Percentiles rank a stretch among this genome's conserved stretches.
Evolutionary conservation across 2,329 filamentous ascomycete genomes (phyloP).

Genomic region (Coniochaeta sp.): DNA sequence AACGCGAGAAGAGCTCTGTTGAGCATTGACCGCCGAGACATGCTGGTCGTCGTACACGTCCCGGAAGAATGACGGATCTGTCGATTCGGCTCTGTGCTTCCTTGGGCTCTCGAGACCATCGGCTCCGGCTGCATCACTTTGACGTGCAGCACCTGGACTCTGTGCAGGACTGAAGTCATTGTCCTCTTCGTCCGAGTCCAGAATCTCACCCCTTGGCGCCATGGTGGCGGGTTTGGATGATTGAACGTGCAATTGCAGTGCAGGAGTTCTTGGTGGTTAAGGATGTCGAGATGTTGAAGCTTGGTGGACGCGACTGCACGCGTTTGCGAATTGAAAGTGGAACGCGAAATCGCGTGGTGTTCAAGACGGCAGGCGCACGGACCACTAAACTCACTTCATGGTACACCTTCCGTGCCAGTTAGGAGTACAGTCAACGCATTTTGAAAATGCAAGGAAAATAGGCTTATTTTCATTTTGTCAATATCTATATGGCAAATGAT

Average conservation of each 20-base stretch:
- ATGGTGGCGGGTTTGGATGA: slow-evolving; percentile 12
- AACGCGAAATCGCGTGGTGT: neutral
- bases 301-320: neutral
- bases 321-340: neutral
- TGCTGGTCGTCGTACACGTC: slow-evolving; percentile 40
- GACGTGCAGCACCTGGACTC: slow-evolving; percentile 6
- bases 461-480: too few species aligned
- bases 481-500: too few species aligned
- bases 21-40: slow-evolving; percentile 16
- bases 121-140: too few species aligned
- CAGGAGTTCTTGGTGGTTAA: neutral
- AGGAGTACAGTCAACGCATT: too few species aligned
- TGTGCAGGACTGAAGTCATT: slow-evolving; percentile 17
- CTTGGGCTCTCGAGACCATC: slow-evolving; percentile 4
- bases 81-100: slow-evolving; percentile 26
- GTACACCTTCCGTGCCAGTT: too few species aligned
- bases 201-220: slow-evolving; percentile 18
- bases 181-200: slow-evolving; percentile 25
- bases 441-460: too few species aligned
- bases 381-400: neutral
- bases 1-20: neutral
- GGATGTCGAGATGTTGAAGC: neutral
- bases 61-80: slow-evolving; percentile 40
- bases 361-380: neutral
- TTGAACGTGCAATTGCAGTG: too few species aligned